These are phyloP conservation scores for Thoreauomyces humboldtii DNA, from an alignment of 192 early-diverging fungal species.

Conservation along the genomic window DNA sequence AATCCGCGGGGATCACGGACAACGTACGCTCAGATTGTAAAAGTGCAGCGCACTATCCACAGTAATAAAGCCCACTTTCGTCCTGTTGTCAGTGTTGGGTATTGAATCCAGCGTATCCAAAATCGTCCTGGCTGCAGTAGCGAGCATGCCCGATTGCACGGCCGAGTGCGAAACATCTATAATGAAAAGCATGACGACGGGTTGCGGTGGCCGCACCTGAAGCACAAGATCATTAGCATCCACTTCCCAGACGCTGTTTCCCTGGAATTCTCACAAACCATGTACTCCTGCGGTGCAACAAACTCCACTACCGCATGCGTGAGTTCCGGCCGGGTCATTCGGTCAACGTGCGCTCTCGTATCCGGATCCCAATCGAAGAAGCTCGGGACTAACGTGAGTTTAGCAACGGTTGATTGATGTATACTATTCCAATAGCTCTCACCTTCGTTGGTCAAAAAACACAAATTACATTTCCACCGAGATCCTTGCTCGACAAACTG, in stretches of 20 bases:
- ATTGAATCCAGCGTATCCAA: conserved; percentile 78
- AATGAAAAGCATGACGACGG: conserved; percentile 87
- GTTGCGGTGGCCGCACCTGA: conserved; percentile 88
- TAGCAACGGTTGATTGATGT: too few relatives aligned
- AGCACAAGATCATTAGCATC: neutral
- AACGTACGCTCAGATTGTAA: conserved; percentile 74
- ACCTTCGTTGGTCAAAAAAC: conserved; percentile 88
- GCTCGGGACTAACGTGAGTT: conserved; percentile 41
- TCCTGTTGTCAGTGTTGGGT: conserved; percentile 85
- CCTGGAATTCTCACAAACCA: conserved; percentile 67
- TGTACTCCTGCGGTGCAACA: conserved; percentile 95
- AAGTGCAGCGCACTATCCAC: conserved; percentile 88
- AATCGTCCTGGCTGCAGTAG: conserved; percentile 75
- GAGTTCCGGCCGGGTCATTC: conserved; percentile 85
- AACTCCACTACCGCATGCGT: conserved; percentile 90
- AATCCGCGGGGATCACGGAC: neutral
- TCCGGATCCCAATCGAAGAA: conserved; percentile 66
- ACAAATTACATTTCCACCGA: conserved; percentile 96
- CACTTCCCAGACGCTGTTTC: neutral
- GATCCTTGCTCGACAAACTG: conserved; percentile 93
- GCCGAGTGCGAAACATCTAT: conserved; percentile 93
- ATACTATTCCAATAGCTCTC: conserved; percentile 7
- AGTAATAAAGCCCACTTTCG: conserved; percentile 86
- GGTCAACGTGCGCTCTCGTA: conserved; percentile 74
- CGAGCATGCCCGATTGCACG: conserved; percentile 81